These are phyloP conservation scores for Leishmania tarentolae DNA, from an alignment of 208 protist species.

Conservation along the genomic window DNA sequence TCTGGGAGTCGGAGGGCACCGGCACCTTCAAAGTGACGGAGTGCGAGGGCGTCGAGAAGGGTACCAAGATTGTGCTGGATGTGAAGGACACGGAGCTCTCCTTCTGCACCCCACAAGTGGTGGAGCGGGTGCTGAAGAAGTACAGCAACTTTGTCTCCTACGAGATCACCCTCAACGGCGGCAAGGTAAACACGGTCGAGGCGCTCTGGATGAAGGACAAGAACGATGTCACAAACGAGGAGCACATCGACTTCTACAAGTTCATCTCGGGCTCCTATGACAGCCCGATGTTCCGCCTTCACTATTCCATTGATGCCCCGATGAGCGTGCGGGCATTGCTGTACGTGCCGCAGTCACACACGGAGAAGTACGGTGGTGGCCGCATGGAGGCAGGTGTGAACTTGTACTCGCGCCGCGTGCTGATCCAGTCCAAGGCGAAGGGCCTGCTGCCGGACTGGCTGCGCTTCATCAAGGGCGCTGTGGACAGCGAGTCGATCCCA, in stretches of 20 bases:
- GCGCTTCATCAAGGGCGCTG: conserved; percentile 96
- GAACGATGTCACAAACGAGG: conserved; percentile 91
- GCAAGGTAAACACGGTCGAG: conserved; percentile 95
- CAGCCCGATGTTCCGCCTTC: conserved; percentile 93
- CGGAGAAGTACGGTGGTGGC: conserved; percentile 97
- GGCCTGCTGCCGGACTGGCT: conserved; percentile 98
- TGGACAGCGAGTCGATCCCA: conserved; percentile 98
- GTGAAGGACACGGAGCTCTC: conserved; percentile 94
- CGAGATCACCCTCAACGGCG: conserved; percentile 95
- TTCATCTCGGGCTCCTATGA: conserved; percentile 95
- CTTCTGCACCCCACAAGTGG: conserved; percentile 92
- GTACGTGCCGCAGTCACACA: conserved; percentile 96
- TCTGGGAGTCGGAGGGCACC: conserved; percentile 94
- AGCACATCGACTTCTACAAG: conserved; percentile 98
- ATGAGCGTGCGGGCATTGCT: conserved; percentile 94
- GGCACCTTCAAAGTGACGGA: conserved; percentile 94
- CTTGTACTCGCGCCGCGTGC: conserved; percentile 95
- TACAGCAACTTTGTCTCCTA: conserved; percentile 98
- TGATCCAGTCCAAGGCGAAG: conserved; percentile 96
- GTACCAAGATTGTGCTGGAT: conserved; percentile 97
- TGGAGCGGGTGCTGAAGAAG: conserved; percentile 96
- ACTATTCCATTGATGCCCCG: conserved; percentile 97
- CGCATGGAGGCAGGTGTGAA: conserved; percentile 95
- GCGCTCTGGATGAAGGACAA: conserved; percentile 97
- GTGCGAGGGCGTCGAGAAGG: conserved; percentile 94